Evolutionary conservation across 2,329 filamentous ascomycete genomes (phyloP), one percentile per base, ranked within the genome.

Genomic region (Diaporthe amygdali): DNA sequence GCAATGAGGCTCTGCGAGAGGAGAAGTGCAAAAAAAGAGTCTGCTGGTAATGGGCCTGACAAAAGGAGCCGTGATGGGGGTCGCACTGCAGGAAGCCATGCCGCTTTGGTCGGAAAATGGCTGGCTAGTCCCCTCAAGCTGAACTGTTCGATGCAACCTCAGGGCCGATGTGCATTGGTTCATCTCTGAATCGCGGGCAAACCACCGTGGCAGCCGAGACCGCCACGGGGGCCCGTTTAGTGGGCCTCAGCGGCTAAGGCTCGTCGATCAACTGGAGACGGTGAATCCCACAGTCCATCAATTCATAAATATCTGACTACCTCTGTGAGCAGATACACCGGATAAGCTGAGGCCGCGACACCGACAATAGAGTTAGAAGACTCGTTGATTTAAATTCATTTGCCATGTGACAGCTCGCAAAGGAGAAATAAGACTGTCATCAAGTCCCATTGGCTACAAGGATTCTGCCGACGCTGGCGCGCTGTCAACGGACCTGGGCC

Each of bases 61-160:
- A 4, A 30, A 30, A 41, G 71, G 61, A 67, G 63, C 71, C 63
- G 68, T 39, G n/a, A 47, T 51, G 71, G 63, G 61, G 55, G 64
- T 72, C 10, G 63, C 41, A 68, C 55, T 72, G 71, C 71, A 72
- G 59, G 54, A 52, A 64, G 68, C 71, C 61, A 71, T 68, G 47
- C 71, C 71, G n/a, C 54, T 56, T 72, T 63, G 47, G 66, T 69
- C 55, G 25, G 39, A 22, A 32, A 39, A 68, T 68, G 66, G 66
- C 25, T 68, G 66, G 66, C 44, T 37, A 55, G 51, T 56, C 39
- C 39, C 51, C n/a, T 22, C 41, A 39, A 68, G 39, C 39, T 56
- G 66, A 56, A 44, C 30, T 32, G 49, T 44, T 67, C 39, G 66
- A 66, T 66, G 44, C 61, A 66, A 51, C 61, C 46, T 27, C 41